Evolutionary conservation across 257 asterid genomes (phyloP), one percentile per base, ranked within the genome.

Genomic region (Osmanthus fragrans): DNA sequence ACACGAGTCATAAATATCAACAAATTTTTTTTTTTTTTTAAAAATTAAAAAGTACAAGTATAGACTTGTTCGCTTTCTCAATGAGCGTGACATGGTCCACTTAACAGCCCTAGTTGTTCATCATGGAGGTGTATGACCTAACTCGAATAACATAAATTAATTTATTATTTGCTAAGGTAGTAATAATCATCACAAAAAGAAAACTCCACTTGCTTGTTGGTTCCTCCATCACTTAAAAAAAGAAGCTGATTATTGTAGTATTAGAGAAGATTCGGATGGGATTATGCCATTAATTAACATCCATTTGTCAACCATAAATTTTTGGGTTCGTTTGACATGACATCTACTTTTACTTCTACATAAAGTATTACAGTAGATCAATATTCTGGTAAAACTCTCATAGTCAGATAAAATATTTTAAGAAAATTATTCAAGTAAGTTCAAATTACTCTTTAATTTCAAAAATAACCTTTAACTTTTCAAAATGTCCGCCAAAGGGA

Each of bases 211-310:
- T 73, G 40, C 65, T 42, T 25, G 76, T 39, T 83, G 86, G 81
- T 68, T 83, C 81, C 86, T 83, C 83, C 83, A 83, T 72, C 79
- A 80, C 79, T 72, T 66, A 56, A 42, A 76, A n/a, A 58, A 63
- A 68, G 81, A 74, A 72, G 75, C 73, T 73, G 42, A 72, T 29
- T 78, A 64, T 70, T 54, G 18, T 65, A 67, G 74, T 67, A 79
- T 73, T 75, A 42, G 67, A 83, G 78, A 83, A 76, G 79, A 76
- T 83, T 72, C 82, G 84, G 47, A 34, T 72, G 23, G 36, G 74
- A 68, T 76, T 83, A 76, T 69, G 71, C 65, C 76, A 76, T 56
- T 83, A 72, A 67, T 67, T 79, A 83, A 7, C 36, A 60, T 60
- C 73, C 71, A 82, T 45, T 73, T 73, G 36, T 67, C 75, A 49